phyloP scores from a whole-genome alignment of 129 eudicot species.

The Daucus carota region DNA sequence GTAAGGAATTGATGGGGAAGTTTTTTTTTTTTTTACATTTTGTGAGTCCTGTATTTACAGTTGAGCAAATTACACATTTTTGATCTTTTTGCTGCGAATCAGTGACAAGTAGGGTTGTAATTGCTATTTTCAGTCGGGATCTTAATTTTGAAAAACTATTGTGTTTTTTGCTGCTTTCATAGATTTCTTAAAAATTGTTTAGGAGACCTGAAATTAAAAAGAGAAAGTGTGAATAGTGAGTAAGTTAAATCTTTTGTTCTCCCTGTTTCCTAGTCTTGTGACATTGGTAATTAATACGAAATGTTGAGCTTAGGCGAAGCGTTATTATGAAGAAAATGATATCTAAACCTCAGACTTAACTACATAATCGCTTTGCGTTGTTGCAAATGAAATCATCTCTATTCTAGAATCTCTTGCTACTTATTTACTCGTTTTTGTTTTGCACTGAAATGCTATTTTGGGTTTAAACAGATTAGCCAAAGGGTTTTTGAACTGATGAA shows the following conservation, averaged over 20 bases:
- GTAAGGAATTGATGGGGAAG: conserved; percentile 9
- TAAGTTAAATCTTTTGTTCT: not conserved
- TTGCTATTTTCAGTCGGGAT: not conserved
- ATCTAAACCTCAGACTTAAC: not conserved
- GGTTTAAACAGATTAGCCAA: conserved; percentile 59
- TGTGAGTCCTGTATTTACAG: not conserved
- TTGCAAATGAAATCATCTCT: not conserved
- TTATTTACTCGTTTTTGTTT: not conserved
- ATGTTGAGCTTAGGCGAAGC: no score
- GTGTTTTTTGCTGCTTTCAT: no score
- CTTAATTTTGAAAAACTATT: not conserved
- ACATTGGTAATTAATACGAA: not conserved
- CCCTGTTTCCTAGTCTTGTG: not conserved
- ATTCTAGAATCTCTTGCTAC: not conserved
- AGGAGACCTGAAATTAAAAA: no score
- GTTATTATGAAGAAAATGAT: not conserved
- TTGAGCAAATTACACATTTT: not conserved
- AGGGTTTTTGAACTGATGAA: conserved; percentile 75
- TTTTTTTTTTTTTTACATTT: not conserved
- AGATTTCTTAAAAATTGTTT: no score
- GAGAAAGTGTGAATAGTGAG: no score
- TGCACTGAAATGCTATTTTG: conserved; percentile 7
- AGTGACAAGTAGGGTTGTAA: not conserved
- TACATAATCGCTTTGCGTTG: not conserved
- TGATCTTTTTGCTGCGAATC: not conserved